Conservation (phyloP, 306 rosid species). For the Castanea mollissima region DNA sequence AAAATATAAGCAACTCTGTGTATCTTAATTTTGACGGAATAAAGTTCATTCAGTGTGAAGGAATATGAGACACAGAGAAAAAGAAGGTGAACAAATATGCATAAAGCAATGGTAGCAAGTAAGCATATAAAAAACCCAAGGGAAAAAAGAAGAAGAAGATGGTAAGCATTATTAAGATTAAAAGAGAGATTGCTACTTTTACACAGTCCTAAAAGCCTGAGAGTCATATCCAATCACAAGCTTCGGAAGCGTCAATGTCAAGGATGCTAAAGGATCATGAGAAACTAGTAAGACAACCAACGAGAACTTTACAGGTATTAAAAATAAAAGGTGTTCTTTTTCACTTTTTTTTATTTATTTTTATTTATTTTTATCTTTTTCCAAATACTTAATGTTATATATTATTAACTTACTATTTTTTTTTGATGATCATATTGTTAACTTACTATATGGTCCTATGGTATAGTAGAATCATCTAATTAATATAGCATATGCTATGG, state of each 20-base stretch:
- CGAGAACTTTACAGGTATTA: background rate
- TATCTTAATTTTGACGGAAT: slow-evolving; percentile 27
- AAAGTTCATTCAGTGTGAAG: background rate
- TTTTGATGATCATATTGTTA: too few species aligned
- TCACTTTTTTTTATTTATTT: background rate
- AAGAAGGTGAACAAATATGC: background rate
- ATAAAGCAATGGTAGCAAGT: background rate
- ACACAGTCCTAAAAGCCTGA: slow-evolving; percentile 12
- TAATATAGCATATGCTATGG: too few species aligned
- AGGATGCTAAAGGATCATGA: background rate
- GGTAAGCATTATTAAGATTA: background rate
- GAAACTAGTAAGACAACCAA: background rate
- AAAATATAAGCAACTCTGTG: slow-evolving; percentile 25
- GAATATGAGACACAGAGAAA: background rate
- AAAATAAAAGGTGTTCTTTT: too few species aligned
- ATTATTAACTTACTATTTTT: too few species aligned
- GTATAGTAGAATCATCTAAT: too few species aligned
- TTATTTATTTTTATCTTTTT: background rate
- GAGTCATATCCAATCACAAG: slow-evolving; percentile 14
- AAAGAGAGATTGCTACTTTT: slow-evolving; percentile 14
- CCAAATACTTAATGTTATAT: background rate
- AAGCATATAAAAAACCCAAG: background rate
- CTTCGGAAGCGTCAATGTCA: slow-evolving; percentile 26
- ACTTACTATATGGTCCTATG: too few species aligned
- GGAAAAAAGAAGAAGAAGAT: background rate